Conservation (phyloP, 192 early-diverging fungal species). For the Rhizophlyctis rosea region DNA sequence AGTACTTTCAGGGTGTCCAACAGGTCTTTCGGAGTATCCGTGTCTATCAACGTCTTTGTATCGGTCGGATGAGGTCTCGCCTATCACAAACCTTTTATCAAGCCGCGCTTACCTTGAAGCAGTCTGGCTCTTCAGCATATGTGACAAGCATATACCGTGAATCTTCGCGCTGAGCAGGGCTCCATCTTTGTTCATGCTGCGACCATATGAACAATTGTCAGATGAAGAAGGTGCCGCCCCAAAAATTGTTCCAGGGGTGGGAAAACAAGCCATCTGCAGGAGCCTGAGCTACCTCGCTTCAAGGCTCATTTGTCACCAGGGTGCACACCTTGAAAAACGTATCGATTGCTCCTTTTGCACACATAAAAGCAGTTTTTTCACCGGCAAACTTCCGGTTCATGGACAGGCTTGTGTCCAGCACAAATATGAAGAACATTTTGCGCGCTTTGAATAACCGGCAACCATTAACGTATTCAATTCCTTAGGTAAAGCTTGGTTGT, state of each 20-base stretch:
- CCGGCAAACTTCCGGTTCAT: constrained; percentile 69
- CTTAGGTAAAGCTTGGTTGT: neutral
- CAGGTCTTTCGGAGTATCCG: constrained; percentile 31
- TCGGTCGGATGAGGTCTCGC: neutral
- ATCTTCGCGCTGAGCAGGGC: constrained; percentile 36
- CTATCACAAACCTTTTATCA: neutral
- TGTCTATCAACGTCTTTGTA: constrained; percentile 19
- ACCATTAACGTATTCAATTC: neutral
- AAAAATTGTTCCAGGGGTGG: too few relatives aligned
- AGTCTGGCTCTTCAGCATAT: constrained; percentile 50
- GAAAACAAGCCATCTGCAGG: too few relatives aligned
- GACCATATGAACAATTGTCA: too few relatives aligned
- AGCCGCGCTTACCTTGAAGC: constrained; percentile 48
- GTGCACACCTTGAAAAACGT: constrained; percentile 62
- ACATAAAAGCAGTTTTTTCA: constrained; percentile 61
- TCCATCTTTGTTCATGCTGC: constrained; percentile 33
- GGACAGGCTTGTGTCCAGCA: constrained; percentile 80
- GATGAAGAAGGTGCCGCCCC: too few relatives aligned
- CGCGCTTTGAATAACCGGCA: neutral
- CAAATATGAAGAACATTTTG: constrained; percentile 57
- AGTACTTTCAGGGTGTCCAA: constrained; percentile 62
- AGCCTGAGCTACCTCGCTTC: too few relatives aligned
- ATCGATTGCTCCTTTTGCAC: constrained; percentile 74
- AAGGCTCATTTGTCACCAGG: too few relatives aligned
- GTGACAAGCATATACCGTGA: constrained; percentile 78